These are phyloP conservation scores for Clathrospora elynae DNA, from an alignment of 2,329 filamentous ascomycete genomes.

Conservation along the genomic window DNA sequence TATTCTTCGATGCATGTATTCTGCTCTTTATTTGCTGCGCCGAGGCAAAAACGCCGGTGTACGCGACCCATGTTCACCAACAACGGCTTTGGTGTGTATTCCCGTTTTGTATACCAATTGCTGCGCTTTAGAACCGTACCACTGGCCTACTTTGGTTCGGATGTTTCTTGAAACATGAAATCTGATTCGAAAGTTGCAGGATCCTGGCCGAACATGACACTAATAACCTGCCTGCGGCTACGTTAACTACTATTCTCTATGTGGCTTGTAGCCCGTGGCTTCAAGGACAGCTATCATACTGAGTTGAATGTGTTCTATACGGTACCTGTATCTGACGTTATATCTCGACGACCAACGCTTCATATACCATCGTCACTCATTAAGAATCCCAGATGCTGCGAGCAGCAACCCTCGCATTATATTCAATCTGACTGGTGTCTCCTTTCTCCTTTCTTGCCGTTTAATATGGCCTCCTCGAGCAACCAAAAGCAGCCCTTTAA, in stretches of 20 bases:
- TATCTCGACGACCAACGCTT: conserved; percentile 3
- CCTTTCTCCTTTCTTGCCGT: neutral
- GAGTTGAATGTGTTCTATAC: conserved; percentile 7
- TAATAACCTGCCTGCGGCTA: conserved; percentile 4
- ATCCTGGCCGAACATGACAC: neutral
- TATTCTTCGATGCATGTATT: conserved; percentile 7
- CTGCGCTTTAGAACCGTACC: conserved; percentile 6
- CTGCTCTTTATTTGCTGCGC: conserved; percentile 9
- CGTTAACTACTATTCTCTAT: conserved; percentile 4
- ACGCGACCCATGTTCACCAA: conserved; percentile 11
- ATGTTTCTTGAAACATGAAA: conserved; percentile 1
- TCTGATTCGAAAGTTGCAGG: neutral
- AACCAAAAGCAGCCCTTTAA: conserved; percentile 29
- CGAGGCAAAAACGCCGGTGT: conserved; percentile 7
- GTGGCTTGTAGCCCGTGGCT: conserved; percentile 20
- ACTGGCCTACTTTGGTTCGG: conserved; percentile 12
- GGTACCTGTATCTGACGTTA: conserved; percentile 19
- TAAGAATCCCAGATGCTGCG: conserved; percentile 7
- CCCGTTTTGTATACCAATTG: neutral
- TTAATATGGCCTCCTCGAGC: conserved; percentile 28
- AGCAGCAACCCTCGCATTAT: conserved; percentile 2
- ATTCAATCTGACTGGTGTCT: neutral
- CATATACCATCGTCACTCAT: conserved; percentile 2
- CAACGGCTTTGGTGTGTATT: neutral
- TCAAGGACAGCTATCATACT: conserved; percentile 7